Evolutionary conservation across 768 basidiomycete species (phyloP), one percentile per base, ranked within the genome.

Genomic region (Hericium erinaceus): DNA sequence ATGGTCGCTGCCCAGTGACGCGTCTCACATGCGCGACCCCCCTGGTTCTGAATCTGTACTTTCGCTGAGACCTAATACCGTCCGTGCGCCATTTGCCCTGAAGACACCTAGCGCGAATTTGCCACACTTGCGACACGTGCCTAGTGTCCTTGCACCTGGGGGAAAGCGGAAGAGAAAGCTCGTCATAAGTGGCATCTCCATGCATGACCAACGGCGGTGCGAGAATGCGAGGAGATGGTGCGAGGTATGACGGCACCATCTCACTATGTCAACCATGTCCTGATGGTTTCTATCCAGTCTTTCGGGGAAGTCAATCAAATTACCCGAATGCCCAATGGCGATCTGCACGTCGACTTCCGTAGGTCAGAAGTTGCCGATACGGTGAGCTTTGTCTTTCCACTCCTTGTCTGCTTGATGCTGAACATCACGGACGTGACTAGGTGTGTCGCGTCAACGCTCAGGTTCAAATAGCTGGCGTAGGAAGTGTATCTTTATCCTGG

Each of bases 401-500:
- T 24, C 54, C 15, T 48, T 13, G 7, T 11, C 26, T 18, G 18
- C 8, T 46, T n/a, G 15, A 18, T 20, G 18, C 44, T 46, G 44
- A 46, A 46, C 44, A 18, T 1, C 7, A 20, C 5, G 44, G n/a
- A 9, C 2, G n/a, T 4, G n/a, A n/a, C 15, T 58, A 89, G 87
- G 87, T 89, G 2, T 91, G 88, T 66, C 86, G 89, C 41, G 70
- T 91, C 58, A 83, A 86, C 61, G 89, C 89, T 53, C 80, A 80
- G 66, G 89, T 91, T 1, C 75, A 79, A 64, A 90, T 91, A 57
- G 70, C 78, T 40, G 85, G 86, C 50, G 88, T 86, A 9, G 89
- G 89, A 60, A 89, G 87, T 67, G 88, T 90, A 37, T 77, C 83
- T 62, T 73, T 91, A 56, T 90, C 89, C 39, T 90, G 88, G 87